phyloP scores from a whole-genome alignment of 2,329 filamentous ascomycete species.

The Phaeosphaeria sp. region DNA sequence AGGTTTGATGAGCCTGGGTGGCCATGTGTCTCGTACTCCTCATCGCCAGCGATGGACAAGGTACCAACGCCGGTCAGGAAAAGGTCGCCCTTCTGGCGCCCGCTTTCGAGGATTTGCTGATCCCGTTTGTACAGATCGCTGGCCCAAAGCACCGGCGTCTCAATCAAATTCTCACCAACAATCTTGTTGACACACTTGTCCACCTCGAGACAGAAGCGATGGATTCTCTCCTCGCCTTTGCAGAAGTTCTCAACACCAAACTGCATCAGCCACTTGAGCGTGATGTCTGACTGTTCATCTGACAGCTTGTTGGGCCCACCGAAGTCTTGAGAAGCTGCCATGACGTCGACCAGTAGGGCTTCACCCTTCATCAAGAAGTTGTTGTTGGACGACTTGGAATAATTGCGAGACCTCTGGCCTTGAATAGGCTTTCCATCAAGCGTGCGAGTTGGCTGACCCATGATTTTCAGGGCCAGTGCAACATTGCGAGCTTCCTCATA shows the following conservation, averaged over 20 bases:
- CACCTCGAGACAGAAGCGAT: constrained; percentile 90
- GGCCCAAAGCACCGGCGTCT: constrained; percentile 89
- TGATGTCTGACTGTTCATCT: constrained; percentile 92
- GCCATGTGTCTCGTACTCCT: constrained; percentile 52
- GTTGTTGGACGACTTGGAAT: constrained; percentile 54
- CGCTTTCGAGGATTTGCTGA: constrained; percentile 65
- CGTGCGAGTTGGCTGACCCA: constrained; percentile 68
- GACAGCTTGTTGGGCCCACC: constrained; percentile 93
- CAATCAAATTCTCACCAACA: constrained; percentile 81
- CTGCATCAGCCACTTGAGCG: constrained; percentile 79
- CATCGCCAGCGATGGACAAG: constrained; percentile 57
- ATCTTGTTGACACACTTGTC: constrained; percentile 85
- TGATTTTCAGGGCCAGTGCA: constrained; percentile 85
- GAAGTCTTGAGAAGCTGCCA: constrained; percentile 82
- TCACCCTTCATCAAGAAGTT: constrained; percentile 80
- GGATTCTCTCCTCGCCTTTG: constrained; percentile 91
- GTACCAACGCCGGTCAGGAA: constrained; percentile 56
- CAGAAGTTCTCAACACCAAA: constrained; percentile 92
- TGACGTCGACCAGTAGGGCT: constrained; percentile 83
- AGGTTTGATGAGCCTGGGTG: constrained; percentile 49
- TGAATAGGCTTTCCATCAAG: constrained; percentile 50
- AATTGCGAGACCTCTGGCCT: constrained; percentile 51
- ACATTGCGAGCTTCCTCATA: constrained; percentile 90
- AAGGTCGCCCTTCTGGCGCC: constrained; percentile 57
- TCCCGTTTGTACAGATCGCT: constrained; percentile 87